These are phyloP conservation scores for Medicago arabica DNA, from an alignment of 306 rosid species.

Conservation along the genomic window DNA sequence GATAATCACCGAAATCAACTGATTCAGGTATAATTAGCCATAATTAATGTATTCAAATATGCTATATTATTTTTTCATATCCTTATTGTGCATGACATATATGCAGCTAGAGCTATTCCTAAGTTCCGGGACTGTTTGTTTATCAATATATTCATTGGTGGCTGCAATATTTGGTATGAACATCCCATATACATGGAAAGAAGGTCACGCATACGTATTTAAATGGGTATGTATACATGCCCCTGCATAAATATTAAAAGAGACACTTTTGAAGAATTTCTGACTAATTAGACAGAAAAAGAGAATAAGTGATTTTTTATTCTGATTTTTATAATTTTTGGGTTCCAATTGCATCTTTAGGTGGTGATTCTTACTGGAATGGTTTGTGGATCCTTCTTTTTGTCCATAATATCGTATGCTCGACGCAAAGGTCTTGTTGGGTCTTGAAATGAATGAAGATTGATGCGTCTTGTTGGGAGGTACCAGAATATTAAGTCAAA, in stretches of 20 bases:
- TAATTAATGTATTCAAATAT: background rate
- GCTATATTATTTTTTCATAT: background rate
- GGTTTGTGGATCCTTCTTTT: slow-evolving; percentile 60
- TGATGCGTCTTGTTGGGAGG: slow-evolving; percentile 13
- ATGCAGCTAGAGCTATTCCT: slow-evolving; percentile 80
- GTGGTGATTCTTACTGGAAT: slow-evolving; percentile 75
- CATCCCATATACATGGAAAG: slow-evolving; percentile 74
- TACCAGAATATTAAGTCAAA: slow-evolving; percentile 18
- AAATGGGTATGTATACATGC: slow-evolving; percentile 70
- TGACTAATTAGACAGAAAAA: too few relatives aligned
- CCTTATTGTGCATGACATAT: slow-evolving; percentile 16
- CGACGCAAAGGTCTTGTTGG: slow-evolving; percentile 91
- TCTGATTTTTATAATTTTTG: slow-evolving; percentile 11
- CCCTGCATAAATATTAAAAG: background rate
- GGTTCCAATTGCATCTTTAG: slow-evolving; percentile 45
- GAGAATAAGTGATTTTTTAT: background rate
- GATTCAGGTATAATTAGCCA: slow-evolving; percentile 66
- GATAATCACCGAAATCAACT: slow-evolving; percentile 88
- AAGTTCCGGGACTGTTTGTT: slow-evolving; percentile 75
- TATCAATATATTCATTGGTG: slow-evolving; percentile 74
- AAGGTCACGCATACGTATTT: slow-evolving; percentile 60
- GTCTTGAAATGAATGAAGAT: slow-evolving; percentile 56
- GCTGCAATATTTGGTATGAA: slow-evolving; percentile 92
- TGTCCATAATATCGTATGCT: slow-evolving; percentile 71
- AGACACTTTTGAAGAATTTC: too few relatives aligned